Conservation (phyloP, 805 yeast genomes). For the Yarrowia osloensis region DNA sequence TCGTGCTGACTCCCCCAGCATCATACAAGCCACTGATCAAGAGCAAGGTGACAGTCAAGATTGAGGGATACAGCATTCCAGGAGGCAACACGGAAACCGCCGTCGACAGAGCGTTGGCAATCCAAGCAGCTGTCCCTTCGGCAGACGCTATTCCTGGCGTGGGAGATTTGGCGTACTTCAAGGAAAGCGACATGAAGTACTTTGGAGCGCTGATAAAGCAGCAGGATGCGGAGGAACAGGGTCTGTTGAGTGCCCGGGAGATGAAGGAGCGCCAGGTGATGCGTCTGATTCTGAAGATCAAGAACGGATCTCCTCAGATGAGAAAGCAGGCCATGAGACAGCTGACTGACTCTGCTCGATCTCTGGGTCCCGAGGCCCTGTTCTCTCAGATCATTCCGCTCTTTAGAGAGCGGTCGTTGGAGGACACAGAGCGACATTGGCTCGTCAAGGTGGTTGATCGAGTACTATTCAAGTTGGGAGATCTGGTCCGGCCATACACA, state of each 20-base stretch:
- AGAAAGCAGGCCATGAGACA: slow-evolving; percentile 71
- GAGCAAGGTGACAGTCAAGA: slow-evolving; percentile 37
- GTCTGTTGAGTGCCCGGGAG: slow-evolving; percentile 53
- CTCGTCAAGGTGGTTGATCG: slow-evolving; percentile 76
- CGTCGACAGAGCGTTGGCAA: slow-evolving; percentile 43
- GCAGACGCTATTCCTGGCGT: slow-evolving; percentile 54
- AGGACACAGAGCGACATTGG: slow-evolving; percentile 80
- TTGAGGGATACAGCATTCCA: slow-evolving; percentile 54
- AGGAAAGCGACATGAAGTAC: slow-evolving; percentile 67
- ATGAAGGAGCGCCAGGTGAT: slow-evolving; percentile 60
- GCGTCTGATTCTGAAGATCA: slow-evolving; percentile 65
- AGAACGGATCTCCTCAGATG: slow-evolving; percentile 70
- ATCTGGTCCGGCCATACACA: slow-evolving; percentile 67
- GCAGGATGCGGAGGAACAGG: slow-evolving; percentile 38
- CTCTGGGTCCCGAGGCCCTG: slow-evolving; percentile 67
- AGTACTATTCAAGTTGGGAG: slow-evolving; percentile 65
- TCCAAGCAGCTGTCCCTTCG: slow-evolving; percentile 42
- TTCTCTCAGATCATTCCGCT: slow-evolving; percentile 76
- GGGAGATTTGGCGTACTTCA: slow-evolving; percentile 66
- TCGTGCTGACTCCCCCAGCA: slow-evolving; percentile 49
- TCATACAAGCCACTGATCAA: slow-evolving; percentile 48
- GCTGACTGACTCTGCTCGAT: slow-evolving; percentile 61
- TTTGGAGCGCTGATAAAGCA: slow-evolving; percentile 60
- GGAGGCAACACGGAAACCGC: slow-evolving; percentile 43
- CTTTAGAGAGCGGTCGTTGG: slow-evolving; percentile 67